Base-by-base conservation (phyloP, 768 basidiomycete species). In the Psilocybe tampanensis region DNA sequence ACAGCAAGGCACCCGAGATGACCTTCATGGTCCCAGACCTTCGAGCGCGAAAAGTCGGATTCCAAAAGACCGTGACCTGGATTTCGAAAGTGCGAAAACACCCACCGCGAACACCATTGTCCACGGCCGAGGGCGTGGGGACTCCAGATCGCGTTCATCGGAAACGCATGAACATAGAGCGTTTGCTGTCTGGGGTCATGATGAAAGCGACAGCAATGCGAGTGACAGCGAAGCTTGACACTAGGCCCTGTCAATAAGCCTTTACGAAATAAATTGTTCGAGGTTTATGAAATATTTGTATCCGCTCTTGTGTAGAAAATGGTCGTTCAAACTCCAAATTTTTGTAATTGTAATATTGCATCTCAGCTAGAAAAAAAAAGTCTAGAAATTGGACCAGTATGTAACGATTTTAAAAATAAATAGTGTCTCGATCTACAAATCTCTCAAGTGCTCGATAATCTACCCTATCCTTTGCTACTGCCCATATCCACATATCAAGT, bases 111-210 rank as follows among this genome's bases (percentile, higher is more conserved):
- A 72, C 19, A 79, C 73, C 56, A 34, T 72, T 47, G 50, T 64
- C 44, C 65, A 70, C 47, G 66, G 69, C 22, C 71, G 73, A 9
- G 64, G 70, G 8, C 68, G 71, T 41, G 69, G 69, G 4, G 72
- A 75, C 60, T 64, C 69, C 42, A 72, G 76, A 32, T 71, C 72
- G 17, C 70, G 70, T 51, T 77, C 76, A 15, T 64, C 62, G n/a
- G 82, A 81, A 23, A 67, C 72, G 43, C 65, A 65, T 50, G 74
- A 74, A 26, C 79, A 70, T 44, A 76, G 84, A 33, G 87, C 89
- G 8, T 94, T 94, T 65, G 92, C 93, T 18, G 90, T 91, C 11
- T 92, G 86, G 84, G 93, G 92, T 0, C 88, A 92, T 39, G 92
- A 94, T 66, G 92, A 94, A 71, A 93, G 89, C 54, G 92, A 94